Percentiles rank a stretch among this genome's conserved stretches.
Evolutionary conservation across 257 asterid species (phyloP).

Genomic region (Vinca minor): DNA sequence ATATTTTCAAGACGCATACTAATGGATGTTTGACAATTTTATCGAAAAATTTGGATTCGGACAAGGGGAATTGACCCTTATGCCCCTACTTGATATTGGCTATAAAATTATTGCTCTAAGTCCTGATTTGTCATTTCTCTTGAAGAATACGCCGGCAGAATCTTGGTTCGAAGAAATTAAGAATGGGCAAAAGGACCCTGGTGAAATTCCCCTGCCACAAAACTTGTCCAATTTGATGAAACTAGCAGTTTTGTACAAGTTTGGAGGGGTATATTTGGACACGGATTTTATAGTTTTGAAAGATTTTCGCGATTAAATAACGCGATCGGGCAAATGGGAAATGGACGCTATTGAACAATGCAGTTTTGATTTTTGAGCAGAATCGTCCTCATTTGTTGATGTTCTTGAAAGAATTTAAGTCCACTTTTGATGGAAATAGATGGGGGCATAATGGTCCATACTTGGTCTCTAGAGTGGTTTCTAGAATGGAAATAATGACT

Average conservation of each 20-base stretch:
- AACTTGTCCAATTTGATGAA: conserved; percentile 60
- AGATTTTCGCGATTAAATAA: conserved; percentile 43
- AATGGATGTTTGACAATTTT: conserved; percentile 42
- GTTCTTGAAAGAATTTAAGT: conserved; percentile 63
- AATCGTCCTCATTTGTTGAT: conserved; percentile 43
- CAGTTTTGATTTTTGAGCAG: conserved; percentile 48
- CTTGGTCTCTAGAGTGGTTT: conserved; percentile 59
- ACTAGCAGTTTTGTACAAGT: conserved; percentile 49
- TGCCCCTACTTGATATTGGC: conserved; percentile 37
- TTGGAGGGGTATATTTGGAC: conserved; percentile 64
- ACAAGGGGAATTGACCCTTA: conserved; percentile 24
- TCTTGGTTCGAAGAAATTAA: conserved; percentile 44
- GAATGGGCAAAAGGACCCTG: conserved; percentile 40
- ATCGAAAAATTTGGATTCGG: conserved; percentile 50
- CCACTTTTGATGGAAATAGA: conserved; percentile 50
- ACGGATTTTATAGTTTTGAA: conserved; percentile 52
- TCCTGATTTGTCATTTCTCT: conserved; percentile 32
- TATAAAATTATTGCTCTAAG: conserved; percentile 29
- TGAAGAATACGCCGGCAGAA: conserved; percentile 44
- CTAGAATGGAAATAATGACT: conserved; percentile 12
- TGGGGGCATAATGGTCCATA: conserved; percentile 87
- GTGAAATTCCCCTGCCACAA: conserved; percentile 50
- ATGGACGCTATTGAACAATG: conserved; percentile 69
- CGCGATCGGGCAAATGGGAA: conserved; percentile 45
- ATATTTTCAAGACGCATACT: conserved; percentile 47